These are phyloP conservation scores for Anisodus tanguticus DNA, from an alignment of 257 asterid genomes.

Conservation along the genomic window DNA sequence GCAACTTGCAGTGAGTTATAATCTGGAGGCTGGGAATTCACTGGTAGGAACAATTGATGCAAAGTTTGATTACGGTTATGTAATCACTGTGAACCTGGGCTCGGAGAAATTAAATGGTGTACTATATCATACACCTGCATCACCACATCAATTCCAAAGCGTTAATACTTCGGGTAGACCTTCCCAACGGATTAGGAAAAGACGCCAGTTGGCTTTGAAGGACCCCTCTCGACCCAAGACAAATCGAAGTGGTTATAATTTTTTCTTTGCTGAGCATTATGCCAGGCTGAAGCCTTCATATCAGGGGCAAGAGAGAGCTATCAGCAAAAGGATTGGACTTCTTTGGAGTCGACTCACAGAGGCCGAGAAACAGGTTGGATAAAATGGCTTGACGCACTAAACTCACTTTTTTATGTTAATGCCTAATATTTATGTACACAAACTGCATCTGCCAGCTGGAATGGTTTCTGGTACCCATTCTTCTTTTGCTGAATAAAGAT, in stretches of 20 bases:
- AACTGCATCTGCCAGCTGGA: constrained; percentile 16
- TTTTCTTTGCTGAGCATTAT: constrained; percentile 91
- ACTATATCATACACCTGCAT: constrained; percentile 67
- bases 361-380: constrained; percentile 75
- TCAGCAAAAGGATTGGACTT: constrained; percentile 78
- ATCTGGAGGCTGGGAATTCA: constrained; percentile 60
- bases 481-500: background rate
- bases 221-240: constrained; percentile 82
- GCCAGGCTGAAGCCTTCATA: constrained; percentile 69
- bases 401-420: background rate
- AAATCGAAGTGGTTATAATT: constrained; percentile 84
- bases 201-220: constrained; percentile 52
- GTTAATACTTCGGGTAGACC: constrained; percentile 42
- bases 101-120: constrained; percentile 77
- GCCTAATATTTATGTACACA: background rate
- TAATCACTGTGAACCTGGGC: constrained; percentile 71
- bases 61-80: constrained; percentile 84
- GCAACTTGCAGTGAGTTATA: constrained; percentile 51
- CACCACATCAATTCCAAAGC: constrained; percentile 44
- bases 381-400: background rate
- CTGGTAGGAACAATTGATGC: constrained; percentile 85
- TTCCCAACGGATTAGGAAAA: constrained; percentile 49
- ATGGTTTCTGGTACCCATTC: background rate
- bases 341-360: constrained; percentile 82
- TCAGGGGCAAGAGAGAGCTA: constrained; percentile 87